Percentiles rank a stretch among this genome's conserved stretches.
Evolutionary conservation across 371 early-diverging fungal species (phyloP).

Genomic region (Zychaea mexicana): DNA sequence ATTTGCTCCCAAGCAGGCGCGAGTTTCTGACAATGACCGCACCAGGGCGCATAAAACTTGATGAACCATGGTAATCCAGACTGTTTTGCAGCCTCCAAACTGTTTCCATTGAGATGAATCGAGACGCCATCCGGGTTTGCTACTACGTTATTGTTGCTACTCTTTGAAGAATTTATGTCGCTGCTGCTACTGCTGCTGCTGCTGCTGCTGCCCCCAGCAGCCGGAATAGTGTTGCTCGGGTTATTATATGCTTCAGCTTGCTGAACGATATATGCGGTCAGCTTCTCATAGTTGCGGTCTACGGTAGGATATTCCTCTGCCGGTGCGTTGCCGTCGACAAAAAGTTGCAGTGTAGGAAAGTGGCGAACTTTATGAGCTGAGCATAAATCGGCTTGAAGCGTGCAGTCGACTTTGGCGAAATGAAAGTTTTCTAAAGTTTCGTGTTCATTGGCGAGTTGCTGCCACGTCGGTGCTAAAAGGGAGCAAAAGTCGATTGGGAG

Average conservation of each 20-base stretch:
- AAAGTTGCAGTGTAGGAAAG: constrained; percentile 72
- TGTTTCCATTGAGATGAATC: constrained; percentile 23
- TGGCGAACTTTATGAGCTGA: constrained; percentile 53
- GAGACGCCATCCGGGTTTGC: constrained; percentile 37
- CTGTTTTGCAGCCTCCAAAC: constrained; percentile 19
- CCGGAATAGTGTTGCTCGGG: neutral
- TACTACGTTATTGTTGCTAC: neutral
- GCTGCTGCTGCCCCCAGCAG: neutral
- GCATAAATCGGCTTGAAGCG: constrained; percentile 69
- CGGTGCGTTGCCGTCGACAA: constrained; percentile 53
- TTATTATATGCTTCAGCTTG: constrained; percentile 12
- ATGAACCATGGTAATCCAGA: constrained; percentile 63
- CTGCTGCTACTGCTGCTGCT: too few relatives aligned
- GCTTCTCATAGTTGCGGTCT: constrained; percentile 20
- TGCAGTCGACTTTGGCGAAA: constrained; percentile 82
- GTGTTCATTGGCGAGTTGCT: constrained; percentile 39
- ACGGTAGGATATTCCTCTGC: constrained; percentile 42
- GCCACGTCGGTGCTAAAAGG: constrained; percentile 55
- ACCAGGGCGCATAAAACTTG: constrained; percentile 89
- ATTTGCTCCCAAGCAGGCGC: constrained; percentile 80
- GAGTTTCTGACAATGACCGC: constrained; percentile 81
- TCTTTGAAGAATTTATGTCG: too few relatives aligned
- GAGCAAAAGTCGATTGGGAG: neutral
- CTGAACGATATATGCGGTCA: constrained; percentile 27
- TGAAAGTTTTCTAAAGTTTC: constrained; percentile 49